Base-by-base conservation (phyloP, 2,329 filamentous ascomycete genomes). In the Aureobasidium zeae region DNA sequence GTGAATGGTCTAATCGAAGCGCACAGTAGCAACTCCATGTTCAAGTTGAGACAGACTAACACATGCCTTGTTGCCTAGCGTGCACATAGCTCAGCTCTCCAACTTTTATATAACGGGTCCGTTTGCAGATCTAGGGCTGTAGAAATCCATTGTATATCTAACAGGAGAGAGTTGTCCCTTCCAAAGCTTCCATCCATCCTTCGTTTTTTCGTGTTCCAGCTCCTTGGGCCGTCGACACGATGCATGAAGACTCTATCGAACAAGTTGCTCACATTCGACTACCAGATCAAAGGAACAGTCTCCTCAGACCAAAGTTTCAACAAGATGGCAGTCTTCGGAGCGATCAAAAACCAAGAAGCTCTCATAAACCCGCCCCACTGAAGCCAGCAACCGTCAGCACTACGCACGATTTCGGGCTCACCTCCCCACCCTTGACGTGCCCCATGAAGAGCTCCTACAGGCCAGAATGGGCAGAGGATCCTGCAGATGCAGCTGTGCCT, bases 401-500 rank as follows among this genome's bases (percentile, higher is more conserved):
- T n/a, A n/a, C n/a, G n/a, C n/a, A n/a, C n/a, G n/a, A n/a, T n/a
- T n/a, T n/a, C n/a, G n/a, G n/a, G n/a, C n/a, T n/a, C n/a, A n/a
- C n/a, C n/a, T n/a, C n/a, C n/a, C n/a, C n/a, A n/a, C n/a, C n/a
- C n/a, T n/a, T n/a, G n/a, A n/a, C n/a, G n/a, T n/a, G n/a, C n/a
- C n/a, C n/a, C n/a, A n/a, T n/a, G n/a, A 31, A 21, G 13, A 31
- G 15, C 8, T 3, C 15, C 9, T 34, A 21, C 20, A 20, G 15
- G 34, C 29, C 39, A 11, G 30, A 43, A 15, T 34, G 39, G 39
- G 22, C 29, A 2, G n/a, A 42, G 11, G 30, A 33, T 28, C 12
- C 39, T 33, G 21, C 19, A 15, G 13, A 33, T 12, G 2, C 16
- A 21, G 5, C 10, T 3, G 10, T 15, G 12, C 30, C 16, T 1